phyloP scores from a whole-genome alignment of 2,329 filamentous ascomycete species.

The Colletotrichum orchidophilum region DNA sequence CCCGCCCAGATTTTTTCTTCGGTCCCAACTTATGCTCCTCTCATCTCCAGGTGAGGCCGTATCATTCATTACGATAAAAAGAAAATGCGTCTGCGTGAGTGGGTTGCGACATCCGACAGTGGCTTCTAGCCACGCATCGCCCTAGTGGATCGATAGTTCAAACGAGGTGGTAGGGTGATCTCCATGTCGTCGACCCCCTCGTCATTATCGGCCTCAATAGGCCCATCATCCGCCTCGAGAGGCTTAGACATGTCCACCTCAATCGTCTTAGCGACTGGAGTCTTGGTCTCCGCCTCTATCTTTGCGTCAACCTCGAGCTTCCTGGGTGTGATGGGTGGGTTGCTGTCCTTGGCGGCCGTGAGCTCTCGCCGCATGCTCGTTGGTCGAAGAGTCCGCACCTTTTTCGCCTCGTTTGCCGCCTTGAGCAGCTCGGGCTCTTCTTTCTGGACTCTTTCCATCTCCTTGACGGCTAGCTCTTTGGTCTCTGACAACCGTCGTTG shows the following conservation, averaged over 20 bases:
- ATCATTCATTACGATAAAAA: slow-evolving; percentile 20
- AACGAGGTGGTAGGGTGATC: slow-evolving; percentile 43
- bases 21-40: neutral
- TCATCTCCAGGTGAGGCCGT: slow-evolving; percentile 24
- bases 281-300: slow-evolving; percentile 33
- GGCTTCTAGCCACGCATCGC: slow-evolving; percentile 41
- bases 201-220: slow-evolving; percentile 45
- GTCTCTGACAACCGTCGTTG: slow-evolving; percentile 72
- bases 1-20: slow-evolving; percentile 10
- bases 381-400: slow-evolving; percentile 60
- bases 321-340: slow-evolving; percentile 26
- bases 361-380: slow-evolving; percentile 62
- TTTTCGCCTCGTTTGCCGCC: slow-evolving; percentile 49
- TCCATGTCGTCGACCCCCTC: slow-evolving; percentile 53
- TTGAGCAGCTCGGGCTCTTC: slow-evolving; percentile 59
- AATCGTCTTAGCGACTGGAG: slow-evolving; percentile 3
- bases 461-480: slow-evolving; percentile 66
- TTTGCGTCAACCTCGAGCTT: slow-evolving; percentile 45
- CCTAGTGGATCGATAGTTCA: slow-evolving; percentile 55
- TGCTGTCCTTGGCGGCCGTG: slow-evolving; percentile 38
- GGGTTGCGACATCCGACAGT: neutral
- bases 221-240: slow-evolving; percentile 24
- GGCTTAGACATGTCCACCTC: slow-evolving; percentile 28
- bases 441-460: slow-evolving; percentile 64
- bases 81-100: neutral